Evolutionary conservation across 164 flowering plant species (phyloP).

Genomic region (Echeveria elegans): DNA sequence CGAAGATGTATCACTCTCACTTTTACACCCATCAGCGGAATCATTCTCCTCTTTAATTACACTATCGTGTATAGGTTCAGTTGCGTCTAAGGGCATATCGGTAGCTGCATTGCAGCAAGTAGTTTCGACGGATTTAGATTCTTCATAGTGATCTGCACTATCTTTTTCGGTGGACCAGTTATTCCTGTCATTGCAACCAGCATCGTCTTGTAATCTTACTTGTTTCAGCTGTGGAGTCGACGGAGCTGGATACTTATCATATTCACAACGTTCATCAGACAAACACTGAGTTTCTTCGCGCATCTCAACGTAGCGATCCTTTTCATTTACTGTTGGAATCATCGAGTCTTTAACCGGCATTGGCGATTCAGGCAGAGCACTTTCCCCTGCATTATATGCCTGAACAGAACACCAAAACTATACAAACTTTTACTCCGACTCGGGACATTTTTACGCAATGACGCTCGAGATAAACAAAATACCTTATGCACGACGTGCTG

Average conservation of each 20-base stretch:
- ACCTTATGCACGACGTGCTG: slow-evolving; percentile 95
- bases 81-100: slow-evolving; percentile 12
- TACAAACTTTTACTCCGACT: slow-evolving; percentile 4
- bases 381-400: slow-evolving; percentile 67
- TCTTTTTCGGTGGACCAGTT: slow-evolving; percentile 43
- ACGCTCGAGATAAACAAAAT: slow-evolving; percentile 7
- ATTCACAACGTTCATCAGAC: slow-evolving; percentile 11
- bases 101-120: slow-evolving; percentile 30
- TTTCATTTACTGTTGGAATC: slow-evolving; percentile 29
- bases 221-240: slow-evolving; percentile 73
- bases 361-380: slow-evolving; percentile 27
- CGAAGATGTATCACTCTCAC: slow-evolving; percentile 7
- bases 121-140: neutral
- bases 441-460: neutral
- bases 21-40: no score
- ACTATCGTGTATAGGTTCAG: slow-evolving; percentile 10
- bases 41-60: no score
- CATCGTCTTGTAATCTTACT: slow-evolving; percentile 37
- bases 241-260: slow-evolving; percentile 70
- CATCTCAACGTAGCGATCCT: slow-evolving; percentile 14
- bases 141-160: slow-evolving; percentile 10
- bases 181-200: slow-evolving; percentile 45
- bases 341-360: no score
- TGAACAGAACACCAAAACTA: slow-evolving; percentile 24
- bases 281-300: slow-evolving; percentile 17